Percentiles rank a stretch among this genome's conserved stretches.
These are phyloP conservation scores for Neohortaea acidophila DNA, from an alignment of 495 filamentous ascomycete genomes.

Conservation along the genomic window DNA sequence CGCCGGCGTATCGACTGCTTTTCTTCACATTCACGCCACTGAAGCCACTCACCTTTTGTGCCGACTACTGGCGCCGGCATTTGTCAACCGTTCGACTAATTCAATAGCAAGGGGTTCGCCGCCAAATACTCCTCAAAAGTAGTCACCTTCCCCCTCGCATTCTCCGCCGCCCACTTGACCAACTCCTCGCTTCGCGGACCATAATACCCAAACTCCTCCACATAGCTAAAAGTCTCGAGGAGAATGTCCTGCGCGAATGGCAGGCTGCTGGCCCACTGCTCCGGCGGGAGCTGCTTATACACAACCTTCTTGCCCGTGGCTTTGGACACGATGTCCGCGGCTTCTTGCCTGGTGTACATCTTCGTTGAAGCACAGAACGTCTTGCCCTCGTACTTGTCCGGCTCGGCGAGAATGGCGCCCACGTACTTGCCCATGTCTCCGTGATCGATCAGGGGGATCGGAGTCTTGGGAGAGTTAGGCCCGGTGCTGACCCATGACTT, in stretches of 20 bases:
- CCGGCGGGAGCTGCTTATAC: slow-evolving; percentile 31
- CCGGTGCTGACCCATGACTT: slow-evolving; percentile 24
- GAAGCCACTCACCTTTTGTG: too few species aligned
- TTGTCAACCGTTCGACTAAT: too few species aligned
- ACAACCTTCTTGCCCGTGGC: slow-evolving; percentile 33
- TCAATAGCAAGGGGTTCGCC: too few species aligned
- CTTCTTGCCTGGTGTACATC: slow-evolving; percentile 29
- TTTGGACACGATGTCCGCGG: slow-evolving; percentile 27
- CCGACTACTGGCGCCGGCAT: too few species aligned
- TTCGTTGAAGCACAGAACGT: slow-evolving; percentile 29
- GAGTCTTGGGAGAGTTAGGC: slow-evolving; percentile 22
- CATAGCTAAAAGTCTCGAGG: slow-evolving; percentile 23
- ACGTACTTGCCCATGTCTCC: slow-evolving; percentile 39
- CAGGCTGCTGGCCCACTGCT: slow-evolving; percentile 11
- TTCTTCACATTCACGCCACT: too few species aligned
- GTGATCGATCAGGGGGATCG: slow-evolving; percentile 32
- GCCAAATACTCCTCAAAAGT: slow-evolving; percentile 33
- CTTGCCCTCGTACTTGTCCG: slow-evolving; percentile 36
- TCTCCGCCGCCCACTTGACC: slow-evolving; percentile 29
- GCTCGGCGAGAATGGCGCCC: slow-evolving; percentile 35
- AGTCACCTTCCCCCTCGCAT: slow-evolving; percentile 28
- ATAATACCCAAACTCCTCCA: slow-evolving; percentile 34
- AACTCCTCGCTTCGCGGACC: slow-evolving; percentile 28
- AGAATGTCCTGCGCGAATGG: neutral
- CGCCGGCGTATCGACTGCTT: too few species aligned